Evolutionary conservation across 805 yeast genomes (phyloP).

Genomic region (Torulaspora indica): DNA sequence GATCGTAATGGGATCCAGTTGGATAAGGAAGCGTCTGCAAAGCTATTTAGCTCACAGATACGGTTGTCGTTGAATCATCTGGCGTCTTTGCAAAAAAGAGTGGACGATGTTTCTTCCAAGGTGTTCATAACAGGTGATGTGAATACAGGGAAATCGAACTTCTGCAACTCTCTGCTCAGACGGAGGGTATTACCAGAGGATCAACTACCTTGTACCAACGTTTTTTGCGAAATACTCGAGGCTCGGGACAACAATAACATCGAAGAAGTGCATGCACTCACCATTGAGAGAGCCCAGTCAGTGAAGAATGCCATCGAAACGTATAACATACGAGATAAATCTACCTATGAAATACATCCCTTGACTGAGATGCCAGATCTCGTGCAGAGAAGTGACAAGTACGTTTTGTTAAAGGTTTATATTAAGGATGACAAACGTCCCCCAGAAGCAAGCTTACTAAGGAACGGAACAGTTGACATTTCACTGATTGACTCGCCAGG

Average conservation of each 20-base stretch:
- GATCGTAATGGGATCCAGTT: conserved; percentile 45
- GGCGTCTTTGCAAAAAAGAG: conserved; percentile 66
- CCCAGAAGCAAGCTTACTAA: conserved; percentile 61
- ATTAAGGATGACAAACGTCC: conserved; percentile 63
- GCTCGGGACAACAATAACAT: conserved; percentile 65
- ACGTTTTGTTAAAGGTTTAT: conserved; percentile 71
- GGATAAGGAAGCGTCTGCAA: conserved; percentile 65
- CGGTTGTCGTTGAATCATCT: conserved; percentile 63
- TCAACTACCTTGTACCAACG: conserved; percentile 96
- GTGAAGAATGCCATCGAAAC: conserved; percentile 27
- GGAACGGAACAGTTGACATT: conserved; percentile 89
- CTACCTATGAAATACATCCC: conserved; percentile 56
- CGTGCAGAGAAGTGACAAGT: conserved; percentile 69
- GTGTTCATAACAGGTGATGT: conserved; percentile 96
- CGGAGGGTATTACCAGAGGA: conserved; percentile 84
- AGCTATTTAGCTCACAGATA: conserved; percentile 65
- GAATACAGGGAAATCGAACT: conserved; percentile 93
- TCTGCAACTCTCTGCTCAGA: conserved; percentile 83
- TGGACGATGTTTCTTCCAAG: conserved; percentile 87
- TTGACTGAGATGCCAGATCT: conserved; percentile 59
- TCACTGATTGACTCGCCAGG: conserved; percentile 97
- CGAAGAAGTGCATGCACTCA: conserved; percentile 93
- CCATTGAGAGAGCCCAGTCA: conserved; percentile 41
- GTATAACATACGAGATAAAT: conserved; percentile 47
- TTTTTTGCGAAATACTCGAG: conserved; percentile 91